Evolutionary conservation across 371 early-diverging fungal species (phyloP).

Genomic region (Mucor plumbeus): DNA sequence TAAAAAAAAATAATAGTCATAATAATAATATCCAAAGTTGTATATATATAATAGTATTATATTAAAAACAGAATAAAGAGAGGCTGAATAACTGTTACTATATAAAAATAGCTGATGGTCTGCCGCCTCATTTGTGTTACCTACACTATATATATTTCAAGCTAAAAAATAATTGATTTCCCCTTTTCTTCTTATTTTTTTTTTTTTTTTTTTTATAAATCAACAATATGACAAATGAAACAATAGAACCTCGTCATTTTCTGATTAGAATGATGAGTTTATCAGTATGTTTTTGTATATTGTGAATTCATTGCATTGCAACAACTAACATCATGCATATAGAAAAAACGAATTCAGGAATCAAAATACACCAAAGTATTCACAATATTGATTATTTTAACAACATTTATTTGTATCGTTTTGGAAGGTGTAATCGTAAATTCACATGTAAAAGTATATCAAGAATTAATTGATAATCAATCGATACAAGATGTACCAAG

Average conservation of each 20-base stretch:
- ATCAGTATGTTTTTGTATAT: constrained; percentile 2
- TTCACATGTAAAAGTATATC: constrained; percentile 34
- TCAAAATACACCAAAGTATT: constrained; percentile 42
- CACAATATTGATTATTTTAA: constrained; percentile 25
- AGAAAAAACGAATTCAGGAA: constrained; percentile 34
- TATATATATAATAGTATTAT: not conserved
- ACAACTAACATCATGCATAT: not conserved
- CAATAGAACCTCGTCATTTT: not conserved
- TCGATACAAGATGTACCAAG: constrained; percentile 4
- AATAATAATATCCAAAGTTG: not conserved
- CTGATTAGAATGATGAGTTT: not conserved
- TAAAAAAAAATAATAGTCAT: not conserved
- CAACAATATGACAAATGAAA: not conserved
- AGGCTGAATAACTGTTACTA: not conserved
- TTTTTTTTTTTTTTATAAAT: not conserved
- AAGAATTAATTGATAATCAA: constrained; percentile 15
- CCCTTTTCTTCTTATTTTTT: not conserved
- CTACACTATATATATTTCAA: not conserved
- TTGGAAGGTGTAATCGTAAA: constrained; percentile 44
- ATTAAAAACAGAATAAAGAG: not conserved
- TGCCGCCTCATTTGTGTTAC: constrained; percentile 1
- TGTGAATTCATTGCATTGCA: not conserved
- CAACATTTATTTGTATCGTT: constrained; percentile 46
- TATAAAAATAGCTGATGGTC: not conserved
- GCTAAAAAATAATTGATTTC: not conserved